A percentile compares a stretch with the other conserved stretches of the same genome.
Conservation (phyloP, 306 rosid species). For the Amphicarpaea edgeworthii region DNA sequence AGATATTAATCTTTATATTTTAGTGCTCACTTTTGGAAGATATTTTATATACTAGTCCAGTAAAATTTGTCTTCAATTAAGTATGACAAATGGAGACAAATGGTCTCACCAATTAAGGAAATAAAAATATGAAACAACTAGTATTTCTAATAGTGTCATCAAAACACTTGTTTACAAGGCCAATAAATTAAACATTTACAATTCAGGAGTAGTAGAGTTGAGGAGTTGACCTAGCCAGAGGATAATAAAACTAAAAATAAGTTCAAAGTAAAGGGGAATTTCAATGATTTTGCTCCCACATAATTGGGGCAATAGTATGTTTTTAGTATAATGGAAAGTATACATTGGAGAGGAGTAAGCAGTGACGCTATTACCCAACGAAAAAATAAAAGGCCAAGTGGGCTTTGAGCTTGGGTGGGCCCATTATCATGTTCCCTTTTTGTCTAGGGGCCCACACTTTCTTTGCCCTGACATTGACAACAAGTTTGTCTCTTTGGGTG, state of each 20-base stretch:
- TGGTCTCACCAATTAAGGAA: constrained; percentile 1
- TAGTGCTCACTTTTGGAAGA: constrained; percentile 1
- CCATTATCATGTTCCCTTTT: constrained; percentile 29
- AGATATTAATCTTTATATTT: neutral
- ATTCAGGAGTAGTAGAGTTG: neutral
- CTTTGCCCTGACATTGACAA: constrained; percentile 16
- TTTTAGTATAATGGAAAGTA: neutral
- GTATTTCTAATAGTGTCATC: neutral
- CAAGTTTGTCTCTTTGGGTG: constrained; percentile 33
- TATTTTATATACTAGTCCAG: neutral
- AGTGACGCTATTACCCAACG: constrained; percentile 5
- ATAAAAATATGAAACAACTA: neutral
- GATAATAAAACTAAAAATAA: neutral
- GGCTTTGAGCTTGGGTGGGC: constrained; percentile 56
- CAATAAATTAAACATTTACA: neutral
- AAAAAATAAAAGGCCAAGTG: constrained; percentile 47
- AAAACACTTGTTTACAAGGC: neutral
- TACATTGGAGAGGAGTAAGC: constrained; percentile 39
- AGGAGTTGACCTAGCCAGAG: constrained; percentile 12
- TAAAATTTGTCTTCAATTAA: neutral
- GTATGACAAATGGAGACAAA: neutral
- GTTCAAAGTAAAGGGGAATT: constrained; percentile 40
- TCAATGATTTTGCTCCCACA: constrained; percentile 55
- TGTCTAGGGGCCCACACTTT: constrained; percentile 56
- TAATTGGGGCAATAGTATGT: constrained; percentile 49